Evolutionary conservation across 192 early-diverging fungal genomes (phyloP), one percentile per base, ranked within the genome.

Genomic region (Coemansia asiatica): DNA sequence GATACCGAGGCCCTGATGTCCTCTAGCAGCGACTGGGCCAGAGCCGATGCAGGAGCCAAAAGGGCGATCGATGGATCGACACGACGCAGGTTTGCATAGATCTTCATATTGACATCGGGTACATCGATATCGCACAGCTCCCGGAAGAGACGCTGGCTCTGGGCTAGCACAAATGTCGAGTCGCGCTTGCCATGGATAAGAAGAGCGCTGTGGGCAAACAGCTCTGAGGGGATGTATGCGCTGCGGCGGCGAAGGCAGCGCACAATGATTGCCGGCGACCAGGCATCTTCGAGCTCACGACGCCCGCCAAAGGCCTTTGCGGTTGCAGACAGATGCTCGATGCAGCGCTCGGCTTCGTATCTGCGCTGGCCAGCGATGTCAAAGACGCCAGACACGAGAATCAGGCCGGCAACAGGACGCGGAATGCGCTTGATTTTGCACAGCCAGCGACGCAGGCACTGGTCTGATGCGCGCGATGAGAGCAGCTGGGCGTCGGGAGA

Each of bases 61-160:
- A 82, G 61, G 6, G 79, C 79, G 51, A 82, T 76, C n/a, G 79
- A 63, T 1, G 79, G 79, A 35, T 82, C 79, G 27, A 82, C 75
- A 31, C 79, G 70, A 23, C 79, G 70, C 55, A 82, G 56, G 29
- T 82, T 82, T 3, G 79, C 79, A 31, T 82, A 82, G 6, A 82
- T 74, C 65, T 82, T 82, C 74, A 82, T 82, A 35, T 82, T 73
- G 44, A 82, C 79, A 28, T 76, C 71, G 21, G 74, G 71, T 18
- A 82, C 75, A 50, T 76, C 79, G n/a, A 76, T 67, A 5, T 67
- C 71, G 44, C 74, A 76, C 46, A 82, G 66, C 60, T 76, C 74
- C 18, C 75, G 64, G 62, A 82, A 82, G 47, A 82, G 49, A 23
- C 79, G 74, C 49, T 82, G 74, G 64, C 79, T 82, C 66, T 76